A percentile compares a stretch with the other conserved stretches of the same genome.
phyloP scores from a whole-genome alignment of 2,329 filamentous ascomycete genomes.

The Aspergillus sp. region DNA sequence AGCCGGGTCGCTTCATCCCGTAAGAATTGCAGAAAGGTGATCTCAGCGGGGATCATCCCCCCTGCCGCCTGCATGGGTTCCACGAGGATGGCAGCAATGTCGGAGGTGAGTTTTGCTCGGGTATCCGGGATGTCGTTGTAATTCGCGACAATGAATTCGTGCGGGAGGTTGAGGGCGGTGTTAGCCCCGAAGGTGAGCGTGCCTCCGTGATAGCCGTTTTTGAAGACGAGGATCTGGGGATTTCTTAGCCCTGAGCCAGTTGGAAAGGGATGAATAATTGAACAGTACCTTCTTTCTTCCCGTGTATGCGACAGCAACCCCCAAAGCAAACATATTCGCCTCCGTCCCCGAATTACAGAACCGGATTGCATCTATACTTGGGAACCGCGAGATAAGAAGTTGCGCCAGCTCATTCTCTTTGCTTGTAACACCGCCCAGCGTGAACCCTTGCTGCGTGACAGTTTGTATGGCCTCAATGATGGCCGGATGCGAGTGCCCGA shows the following conservation, averaged over 20 bases:
- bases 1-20: conserved; percentile 51
- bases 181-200: conserved; percentile 49
- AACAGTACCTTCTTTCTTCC: conserved; percentile 40
- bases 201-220: conserved; percentile 58
- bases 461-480: conserved; percentile 54
- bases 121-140: conserved; percentile 63
- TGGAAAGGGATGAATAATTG: too few relatives aligned
- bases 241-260: not conserved
- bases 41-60: conserved; percentile 56
- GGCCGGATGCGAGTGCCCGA: conserved; percentile 63
- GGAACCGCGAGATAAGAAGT: conserved; percentile 58
- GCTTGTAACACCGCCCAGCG: conserved; percentile 55
- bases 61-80: conserved; percentile 68
- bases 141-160: conserved; percentile 61
- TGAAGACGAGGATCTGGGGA: conserved; percentile 51
- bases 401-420: conserved; percentile 57
- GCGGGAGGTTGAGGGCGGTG: conserved; percentile 48
- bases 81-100: conserved; percentile 63
- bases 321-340: conserved; percentile 63
- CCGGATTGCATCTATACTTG: conserved; percentile 55
- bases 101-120: conserved; percentile 42
- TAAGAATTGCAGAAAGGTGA: conserved; percentile 56
- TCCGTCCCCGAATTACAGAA: conserved; percentile 70
- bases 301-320: conserved; percentile 54
- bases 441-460: conserved; percentile 55